Base-by-base conservation (phyloP, 768 basidiomycete species). In the Chalciporus pseudorubinellus region DNA sequence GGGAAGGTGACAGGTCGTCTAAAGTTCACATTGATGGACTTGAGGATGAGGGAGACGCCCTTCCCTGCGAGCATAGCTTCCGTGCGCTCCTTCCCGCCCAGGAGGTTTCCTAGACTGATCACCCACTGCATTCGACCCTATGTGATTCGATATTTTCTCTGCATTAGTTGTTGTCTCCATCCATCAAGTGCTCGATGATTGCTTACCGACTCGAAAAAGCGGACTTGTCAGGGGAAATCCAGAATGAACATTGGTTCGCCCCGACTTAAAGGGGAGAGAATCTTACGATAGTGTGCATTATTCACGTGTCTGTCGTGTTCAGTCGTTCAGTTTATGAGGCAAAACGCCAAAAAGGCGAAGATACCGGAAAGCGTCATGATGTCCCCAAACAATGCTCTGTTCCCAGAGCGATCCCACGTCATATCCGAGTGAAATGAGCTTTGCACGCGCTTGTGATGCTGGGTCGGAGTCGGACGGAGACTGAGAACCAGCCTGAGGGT, bases 331-430 rank as follows among this genome's bases (percentile, higher is more conserved):
- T 8, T 21, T 33, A 33, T 0, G 29, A 31, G 29, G 10, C 10
- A 11, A 13, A 24, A 31, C 13, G 29, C 29, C 29, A 13, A 13
- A 31, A 31, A 31, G 10, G 29, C 29, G 29, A 12, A 12, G 12
- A 29, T 63, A 88, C 89, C 84, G 83, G 62, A 89, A 88, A 1
- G 88, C 72, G 59, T 91, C 89, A 26, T 85, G 83, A 56, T 90
- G 84, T 45, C 89, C 89, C 88, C 88, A 90, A 0, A 77, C 82
- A n/a, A 91, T 78, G 13, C 70, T 72, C 61, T 90, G 88, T 61
- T 89, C 85, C 83, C 84, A 89, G 49, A 90, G 82, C n/a, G 84
- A 86, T 22, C 65, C 57, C 2, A 80, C 74, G 61, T 89, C 84
- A 53, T 81, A 82, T 0, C 85, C 84, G 16, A 73, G 62, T 56